phyloP scores from a whole-genome alignment of 2,329 filamentous ascomycete genomes.

The Claviceps purpurea region DNA sequence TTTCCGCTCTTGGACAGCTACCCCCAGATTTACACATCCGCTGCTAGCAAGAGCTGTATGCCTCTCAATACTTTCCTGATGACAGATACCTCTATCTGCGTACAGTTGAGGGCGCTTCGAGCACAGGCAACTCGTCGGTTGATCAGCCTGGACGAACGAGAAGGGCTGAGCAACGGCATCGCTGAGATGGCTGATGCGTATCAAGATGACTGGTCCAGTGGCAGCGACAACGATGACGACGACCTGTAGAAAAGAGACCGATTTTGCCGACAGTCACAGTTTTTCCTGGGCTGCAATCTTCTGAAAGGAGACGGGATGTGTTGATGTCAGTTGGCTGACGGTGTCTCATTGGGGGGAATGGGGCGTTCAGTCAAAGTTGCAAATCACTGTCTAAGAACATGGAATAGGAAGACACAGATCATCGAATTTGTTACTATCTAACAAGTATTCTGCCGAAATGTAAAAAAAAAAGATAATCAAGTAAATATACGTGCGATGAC shows the following conservation, averaged over 20 bases:
- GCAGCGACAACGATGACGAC: conserved; percentile 58
- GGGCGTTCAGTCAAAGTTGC: background rate
- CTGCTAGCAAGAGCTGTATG: conserved; percentile 19
- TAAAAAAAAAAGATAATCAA: background rate
- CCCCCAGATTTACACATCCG: conserved; percentile 54
- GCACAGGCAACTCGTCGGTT: conserved; percentile 47
- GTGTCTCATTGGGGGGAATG: background rate
- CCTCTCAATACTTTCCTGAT: conserved; percentile 48
- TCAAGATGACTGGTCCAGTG: conserved; percentile 75
- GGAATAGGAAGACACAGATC: background rate
- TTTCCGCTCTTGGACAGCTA: conserved; percentile 69
- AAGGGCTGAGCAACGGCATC: conserved; percentile 68
- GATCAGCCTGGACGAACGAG: conserved; percentile 64
- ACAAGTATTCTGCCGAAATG: background rate
- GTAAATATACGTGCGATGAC: background rate
- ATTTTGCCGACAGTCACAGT: no score
- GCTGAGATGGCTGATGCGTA: conserved; percentile 79
- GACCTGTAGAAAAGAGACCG: conserved; percentile 18
- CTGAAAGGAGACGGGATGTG: no score
- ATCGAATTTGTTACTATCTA: background rate
- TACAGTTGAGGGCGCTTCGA: conserved; percentile 53
- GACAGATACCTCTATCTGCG: conserved; percentile 61
- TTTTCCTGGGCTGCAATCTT: no score
- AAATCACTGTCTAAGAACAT: background rate
- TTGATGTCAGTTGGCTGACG: background rate